Base-by-base conservation (phyloP, 768 basidiomycete genomes). In the Mycena maculata region DNA sequence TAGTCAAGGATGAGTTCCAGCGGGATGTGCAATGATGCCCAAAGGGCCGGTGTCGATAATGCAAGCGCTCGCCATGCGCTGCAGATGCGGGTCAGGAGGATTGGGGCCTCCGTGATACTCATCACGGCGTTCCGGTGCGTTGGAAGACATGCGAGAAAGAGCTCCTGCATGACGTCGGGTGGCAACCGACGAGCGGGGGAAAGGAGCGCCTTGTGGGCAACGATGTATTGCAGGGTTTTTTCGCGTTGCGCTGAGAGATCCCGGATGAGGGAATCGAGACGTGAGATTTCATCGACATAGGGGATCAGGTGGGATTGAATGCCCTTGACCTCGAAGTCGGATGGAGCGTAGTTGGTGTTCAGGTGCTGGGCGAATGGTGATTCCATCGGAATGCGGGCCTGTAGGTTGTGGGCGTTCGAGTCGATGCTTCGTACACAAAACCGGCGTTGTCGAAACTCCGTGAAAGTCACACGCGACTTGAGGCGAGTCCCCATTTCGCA, bases 111-210 rank as follows among this genome's bases (percentile, higher is more conserved):
- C 9, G 31, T 53, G n/a, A 59, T 31, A 20, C 71, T 60, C 9
- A 73, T 73, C 18, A 63, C 65, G 16, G 59, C 42, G 42, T 72
- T 65, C 4, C 44, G 28, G 27, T 65, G 54, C 1, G 58, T 25
- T 9, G 74, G 69, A 6, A 79, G 67, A 67, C 76, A 78, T 5
- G 52, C 63, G 9, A 73, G 22, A 45, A 78, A 78, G 13, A 78
- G 72, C 31, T 75, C 74, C 4, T 62, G 63, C 4, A 79, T 48
- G n/a, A 73, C 49, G 41, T 78, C 76, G 0, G 57, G 9, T 13
- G 78, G 74, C 3, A 79, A 28, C 6, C 68, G 61, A 15, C 70
- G 75, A 15, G 74, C 64, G 25, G 73, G 71, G 1, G 77, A 71
- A 33, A 73, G 23, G 1, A 78, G 69, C 1, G 71, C 71, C 22